Evolutionary conservation across 1,139 yeast genomes (phyloP), one percentile per base, ranked within the genome.

Genomic region (Candida pseudoviswanathii): DNA sequence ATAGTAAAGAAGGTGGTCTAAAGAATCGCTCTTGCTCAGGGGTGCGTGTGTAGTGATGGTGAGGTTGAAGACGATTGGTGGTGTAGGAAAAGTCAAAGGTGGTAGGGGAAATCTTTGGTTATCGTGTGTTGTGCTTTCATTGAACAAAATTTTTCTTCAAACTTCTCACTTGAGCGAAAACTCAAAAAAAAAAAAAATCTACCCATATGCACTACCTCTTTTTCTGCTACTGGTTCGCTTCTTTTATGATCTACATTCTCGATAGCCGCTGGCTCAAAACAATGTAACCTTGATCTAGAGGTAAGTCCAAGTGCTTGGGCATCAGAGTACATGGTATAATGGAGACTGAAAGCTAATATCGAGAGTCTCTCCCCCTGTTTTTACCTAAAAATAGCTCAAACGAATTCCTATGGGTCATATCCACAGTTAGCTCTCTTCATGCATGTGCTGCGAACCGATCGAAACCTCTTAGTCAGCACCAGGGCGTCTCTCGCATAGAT

Each of bases 61-160:
- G n/a, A n/a, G n/a, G n/a, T n/a, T n/a, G n/a, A n/a, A n/a, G n/a
- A n/a, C n/a, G n/a, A n/a, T n/a, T n/a, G n/a, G n/a, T n/a, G n/a
- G n/a, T n/a, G n/a, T n/a, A n/a, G n/a, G n/a, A n/a, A n/a, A n/a
- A n/a, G n/a, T n/a, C n/a, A n/a, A n/a, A n/a, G n/a, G n/a, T n/a
- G n/a, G n/a, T n/a, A n/a, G n/a, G n/a, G n/a, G n/a, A n/a, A 11
- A 40, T 27, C 33, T 40, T 27, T 40, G 25, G 40, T 41, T 41
- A 41, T 41, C 38, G 44, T 41, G 44, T 41, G 38, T 42, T 42
- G 44, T 42, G 39, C 26, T 42, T 42, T 33, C 26, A 25, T 32
- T 32, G 39, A 42, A 32, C 39, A 33, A 33, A 33, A n/a, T 33
- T 42, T 42, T 37, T 37, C 30, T 37, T 37, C 40, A 37, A 37